Conservation (phyloP, 129 eudicot genomes). For the Gnaphalium uliginosum region DNA sequence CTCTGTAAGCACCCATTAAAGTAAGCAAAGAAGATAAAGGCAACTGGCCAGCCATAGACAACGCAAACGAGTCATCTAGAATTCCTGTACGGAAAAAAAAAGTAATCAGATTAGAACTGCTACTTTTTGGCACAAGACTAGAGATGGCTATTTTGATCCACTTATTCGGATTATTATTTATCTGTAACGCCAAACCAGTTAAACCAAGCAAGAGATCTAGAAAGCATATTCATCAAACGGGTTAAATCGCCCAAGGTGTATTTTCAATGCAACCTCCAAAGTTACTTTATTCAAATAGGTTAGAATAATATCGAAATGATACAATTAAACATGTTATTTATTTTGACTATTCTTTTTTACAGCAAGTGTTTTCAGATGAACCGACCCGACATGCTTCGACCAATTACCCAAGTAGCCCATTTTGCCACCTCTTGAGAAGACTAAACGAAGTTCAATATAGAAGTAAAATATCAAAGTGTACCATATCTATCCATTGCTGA, state of each 20-base stretch:
- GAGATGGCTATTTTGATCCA: not conserved
- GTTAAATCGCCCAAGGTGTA: not conserved
- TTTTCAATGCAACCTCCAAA: not conserved
- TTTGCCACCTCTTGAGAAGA: not conserved
- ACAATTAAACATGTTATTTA: no score
- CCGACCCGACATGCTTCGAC: not conserved
- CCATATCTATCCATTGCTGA: constrained; percentile 88
- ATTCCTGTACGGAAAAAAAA: constrained; percentile 54
- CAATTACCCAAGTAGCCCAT: not conserved
- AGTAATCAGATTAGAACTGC: not conserved
- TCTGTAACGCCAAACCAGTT: not conserved
- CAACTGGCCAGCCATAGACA: constrained; percentile 83
- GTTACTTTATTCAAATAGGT: not conserved
- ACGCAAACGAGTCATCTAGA: constrained; percentile 83
- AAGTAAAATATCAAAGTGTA: constrained; percentile 27
- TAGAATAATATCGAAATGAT: no score
- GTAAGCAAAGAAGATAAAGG: constrained; percentile 80
- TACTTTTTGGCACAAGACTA: constrained; percentile 4
- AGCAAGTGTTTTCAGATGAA: not conserved
- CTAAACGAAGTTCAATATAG: not conserved
- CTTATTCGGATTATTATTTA: not conserved
- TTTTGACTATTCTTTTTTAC: not conserved
- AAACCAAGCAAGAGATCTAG: not conserved
- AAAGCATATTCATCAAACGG: not conserved
- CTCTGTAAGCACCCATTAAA: constrained; percentile 78